Evolutionary conservation across 306 rosid species (phyloP).

Genomic region (Inga laurina): DNA sequence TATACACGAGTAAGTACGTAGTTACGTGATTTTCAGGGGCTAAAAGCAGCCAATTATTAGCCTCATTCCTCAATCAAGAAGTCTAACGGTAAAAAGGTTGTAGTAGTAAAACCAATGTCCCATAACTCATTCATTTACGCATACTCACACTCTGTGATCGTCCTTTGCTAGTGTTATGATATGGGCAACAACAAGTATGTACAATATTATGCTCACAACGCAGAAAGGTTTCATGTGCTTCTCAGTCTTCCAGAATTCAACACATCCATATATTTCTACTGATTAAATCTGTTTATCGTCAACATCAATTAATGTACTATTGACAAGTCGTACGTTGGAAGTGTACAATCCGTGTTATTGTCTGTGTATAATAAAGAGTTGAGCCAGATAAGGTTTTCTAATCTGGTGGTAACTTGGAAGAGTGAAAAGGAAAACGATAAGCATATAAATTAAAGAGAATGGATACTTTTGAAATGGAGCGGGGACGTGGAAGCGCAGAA

Average conservation of each 20-base stretch:
- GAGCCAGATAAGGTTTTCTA: neutral
- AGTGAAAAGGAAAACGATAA: neutral
- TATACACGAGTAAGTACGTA: neutral
- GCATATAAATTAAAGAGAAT: neutral
- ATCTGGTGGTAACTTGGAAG: neutral
- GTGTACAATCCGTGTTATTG: neutral
- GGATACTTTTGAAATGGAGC: neutral
- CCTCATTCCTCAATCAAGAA: neutral
- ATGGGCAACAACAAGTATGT: neutral
- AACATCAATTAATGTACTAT: neutral
- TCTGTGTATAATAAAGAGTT: neutral
- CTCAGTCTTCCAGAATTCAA: neutral
- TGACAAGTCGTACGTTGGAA: neutral
- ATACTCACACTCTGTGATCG: neutral
- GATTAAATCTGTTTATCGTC: neutral
- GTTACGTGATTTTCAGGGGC: constrained; percentile 27
- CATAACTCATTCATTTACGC: neutral
- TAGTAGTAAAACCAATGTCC: neutral
- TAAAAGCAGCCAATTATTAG: constrained; percentile 29
- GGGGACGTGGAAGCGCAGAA: neutral
- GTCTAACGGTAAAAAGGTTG: neutral
- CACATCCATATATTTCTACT: neutral
- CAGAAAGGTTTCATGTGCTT: too few relatives aligned
- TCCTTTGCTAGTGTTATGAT: neutral
- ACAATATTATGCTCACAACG: neutral